Percentiles rank a stretch among this genome's conserved stretches.
phyloP scores from a whole-genome alignment of 805 yeast species.

The Teunomyces tritomae region DNA sequence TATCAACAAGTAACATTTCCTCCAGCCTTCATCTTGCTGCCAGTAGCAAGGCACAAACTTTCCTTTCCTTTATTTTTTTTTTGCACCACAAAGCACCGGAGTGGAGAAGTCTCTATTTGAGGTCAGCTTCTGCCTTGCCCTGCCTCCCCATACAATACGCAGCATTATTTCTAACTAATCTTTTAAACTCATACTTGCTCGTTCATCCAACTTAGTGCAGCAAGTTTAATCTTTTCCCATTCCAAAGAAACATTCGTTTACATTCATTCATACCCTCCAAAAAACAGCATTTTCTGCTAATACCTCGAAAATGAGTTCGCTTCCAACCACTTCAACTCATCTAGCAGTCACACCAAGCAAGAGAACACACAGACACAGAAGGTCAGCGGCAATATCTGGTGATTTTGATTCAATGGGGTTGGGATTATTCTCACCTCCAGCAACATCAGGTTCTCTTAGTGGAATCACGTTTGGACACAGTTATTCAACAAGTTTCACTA shows the following conservation, averaged over 20 bases:
- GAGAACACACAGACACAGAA: constrained; percentile 71
- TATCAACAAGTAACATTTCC: not conserved
- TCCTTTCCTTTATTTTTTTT: too few relatives aligned
- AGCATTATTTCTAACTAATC: too few relatives aligned
- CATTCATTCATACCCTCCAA: not conserved
- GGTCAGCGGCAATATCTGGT: constrained; percentile 87
- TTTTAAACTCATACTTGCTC: not conserved
- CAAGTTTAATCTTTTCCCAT: not conserved
- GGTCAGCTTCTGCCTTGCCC: too few relatives aligned
- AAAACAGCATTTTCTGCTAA: not conserved
- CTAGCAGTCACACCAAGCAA: constrained; percentile 2
- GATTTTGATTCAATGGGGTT: constrained; percentile 61
- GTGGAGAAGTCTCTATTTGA: too few relatives aligned
- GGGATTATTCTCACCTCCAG: constrained; percentile 35
- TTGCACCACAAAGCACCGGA: too few relatives aligned
- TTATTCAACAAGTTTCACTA: not conserved
- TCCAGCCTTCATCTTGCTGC: not conserved
- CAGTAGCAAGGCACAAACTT: too few relatives aligned
- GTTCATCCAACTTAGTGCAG: not conserved
- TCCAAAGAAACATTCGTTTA: not conserved
- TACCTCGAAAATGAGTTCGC: not conserved
- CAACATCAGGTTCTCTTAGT: constrained; percentile 8
- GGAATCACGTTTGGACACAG: constrained; percentile 6
- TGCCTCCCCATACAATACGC: too few relatives aligned
- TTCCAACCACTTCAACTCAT: not conserved